phyloP scores from a whole-genome alignment of 192 early-diverging fungal genomes.

The Backusella sp. region DNA sequence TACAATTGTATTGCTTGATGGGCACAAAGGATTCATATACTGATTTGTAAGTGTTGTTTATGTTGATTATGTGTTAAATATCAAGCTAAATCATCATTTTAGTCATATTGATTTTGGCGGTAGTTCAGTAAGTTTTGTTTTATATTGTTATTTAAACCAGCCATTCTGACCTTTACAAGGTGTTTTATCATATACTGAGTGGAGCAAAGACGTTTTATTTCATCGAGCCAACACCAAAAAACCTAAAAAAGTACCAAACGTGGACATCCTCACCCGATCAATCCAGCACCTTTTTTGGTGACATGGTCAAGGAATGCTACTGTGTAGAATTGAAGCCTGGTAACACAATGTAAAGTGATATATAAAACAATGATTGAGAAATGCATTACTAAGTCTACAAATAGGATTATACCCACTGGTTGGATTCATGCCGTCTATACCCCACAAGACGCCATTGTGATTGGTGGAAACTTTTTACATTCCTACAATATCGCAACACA shows the following conservation, averaged over 20 bases:
- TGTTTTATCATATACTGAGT: slow-evolving; percentile 88
- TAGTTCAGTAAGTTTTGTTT: slow-evolving; percentile 50
- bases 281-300: slow-evolving; percentile 76
- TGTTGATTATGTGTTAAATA: not conserved
- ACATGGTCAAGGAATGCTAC: slow-evolving; percentile 77
- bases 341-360: slow-evolving; percentile 73
- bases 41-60: slow-evolving; percentile 60
- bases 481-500: slow-evolving; percentile 73
- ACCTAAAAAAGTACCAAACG: slow-evolving; percentile 86
- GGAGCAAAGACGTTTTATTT: slow-evolving; percentile 91
- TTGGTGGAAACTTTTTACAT: slow-evolving; percentile 94
- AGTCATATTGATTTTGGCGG: slow-evolving; percentile 85
- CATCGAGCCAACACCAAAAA: slow-evolving; percentile 76
- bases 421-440: slow-evolving; percentile 98
- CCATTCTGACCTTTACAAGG: slow-evolving; percentile 27
- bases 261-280: slow-evolving; percentile 91
- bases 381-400: not conserved
- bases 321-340: slow-evolving; percentile 74
- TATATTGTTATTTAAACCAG: not conserved
- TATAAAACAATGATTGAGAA: not conserved
- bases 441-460: slow-evolving; percentile 81
- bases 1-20: slow-evolving; percentile 93
- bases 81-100: not conserved
- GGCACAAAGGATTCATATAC: slow-evolving; percentile 89
- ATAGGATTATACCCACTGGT: slow-evolving; percentile 87